Evolutionary conservation across 2,329 filamentous ascomycete species (phyloP).

Genomic region (Tolypocladium ovalisporum): DNA sequence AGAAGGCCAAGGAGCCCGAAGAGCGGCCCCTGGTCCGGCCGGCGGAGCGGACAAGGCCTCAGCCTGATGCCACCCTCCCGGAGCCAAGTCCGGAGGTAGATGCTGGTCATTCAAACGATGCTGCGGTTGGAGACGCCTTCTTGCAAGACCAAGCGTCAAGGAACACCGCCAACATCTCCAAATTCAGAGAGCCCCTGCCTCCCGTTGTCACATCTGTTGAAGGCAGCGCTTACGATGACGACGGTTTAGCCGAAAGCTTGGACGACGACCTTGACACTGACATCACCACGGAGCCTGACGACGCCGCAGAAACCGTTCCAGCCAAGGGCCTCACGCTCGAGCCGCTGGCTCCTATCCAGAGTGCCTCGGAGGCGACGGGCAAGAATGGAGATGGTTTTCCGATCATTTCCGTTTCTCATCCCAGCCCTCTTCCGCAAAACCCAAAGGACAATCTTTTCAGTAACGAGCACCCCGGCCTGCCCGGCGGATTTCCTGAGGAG

Average conservation of each 20-base stretch:
- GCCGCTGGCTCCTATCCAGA: not conserved
- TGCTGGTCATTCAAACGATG: constrained; percentile 47
- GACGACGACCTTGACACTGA: constrained; percentile 18
- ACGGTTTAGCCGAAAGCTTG: constrained; percentile 35
- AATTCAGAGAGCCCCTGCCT: constrained; percentile 53
- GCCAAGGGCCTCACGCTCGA: not conserved
- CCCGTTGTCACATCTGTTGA: constrained; percentile 62
- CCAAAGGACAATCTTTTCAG: not conserved
- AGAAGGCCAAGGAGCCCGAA: constrained; percentile 39
- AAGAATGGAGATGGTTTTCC: constrained; percentile 19
- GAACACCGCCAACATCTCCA: constrained; percentile 44
- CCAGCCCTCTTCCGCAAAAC: constrained; percentile 25
- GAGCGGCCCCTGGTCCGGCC: constrained; percentile 51
- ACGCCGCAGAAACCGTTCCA: not conserved
- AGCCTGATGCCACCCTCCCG: constrained; percentile 1
- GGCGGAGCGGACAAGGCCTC: constrained; percentile 22
- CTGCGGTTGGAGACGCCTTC: constrained; percentile 44
- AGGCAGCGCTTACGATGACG: constrained; percentile 48
- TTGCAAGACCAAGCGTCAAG: constrained; percentile 41
- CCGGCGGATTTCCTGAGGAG: constrained; percentile 47
- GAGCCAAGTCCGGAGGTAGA: not conserved
- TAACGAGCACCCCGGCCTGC: constrained; percentile 26
- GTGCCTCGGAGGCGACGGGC: not conserved
- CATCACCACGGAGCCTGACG: constrained; percentile 4
- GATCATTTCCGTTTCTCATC: constrained; percentile 31